A percentile compares a stretch with the other conserved stretches of the same genome.
These are phyloP conservation scores for Diatrype stigma DNA, from an alignment of 2,329 filamentous ascomycete species.

Conservation along the genomic window DNA sequence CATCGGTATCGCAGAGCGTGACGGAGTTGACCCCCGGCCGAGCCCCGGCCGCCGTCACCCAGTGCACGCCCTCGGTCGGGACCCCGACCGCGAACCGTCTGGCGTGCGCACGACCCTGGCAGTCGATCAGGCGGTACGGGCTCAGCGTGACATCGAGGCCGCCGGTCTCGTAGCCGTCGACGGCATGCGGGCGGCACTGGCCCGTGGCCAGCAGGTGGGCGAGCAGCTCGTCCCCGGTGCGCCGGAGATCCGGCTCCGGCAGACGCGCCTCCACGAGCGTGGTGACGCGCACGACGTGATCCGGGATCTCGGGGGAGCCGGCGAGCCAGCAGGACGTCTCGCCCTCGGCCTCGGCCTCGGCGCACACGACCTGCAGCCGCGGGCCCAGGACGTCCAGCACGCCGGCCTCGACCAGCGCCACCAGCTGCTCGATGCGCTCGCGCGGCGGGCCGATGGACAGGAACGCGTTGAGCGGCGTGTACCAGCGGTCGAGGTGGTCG, in stretches of 20 bases:
- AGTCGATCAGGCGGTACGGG: conserved; percentile 6
- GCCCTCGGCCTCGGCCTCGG: conserved; percentile 1
- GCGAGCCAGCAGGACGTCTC: too few species aligned
- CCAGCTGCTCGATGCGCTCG: conserved; percentile 13
- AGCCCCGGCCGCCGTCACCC: conserved; percentile 11
- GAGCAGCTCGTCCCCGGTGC: conserved; percentile 11
- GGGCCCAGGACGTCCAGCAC: conserved; percentile 9
- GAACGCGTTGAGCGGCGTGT: conserved; percentile 14
- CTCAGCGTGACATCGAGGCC: conserved; percentile 6
- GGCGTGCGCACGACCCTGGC: conserved; percentile 6
- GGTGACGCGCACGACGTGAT: conserved; percentile 7
- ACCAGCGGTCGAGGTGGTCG: conserved; percentile 13
- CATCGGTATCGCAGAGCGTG: conserved; percentile 10
- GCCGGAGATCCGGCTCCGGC: conserved; percentile 8
- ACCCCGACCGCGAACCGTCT: conserved; percentile 13
- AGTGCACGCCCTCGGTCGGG: conserved; percentile 15
- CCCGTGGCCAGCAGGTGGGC: conserved; percentile 6
- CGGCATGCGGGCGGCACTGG: conserved; percentile 9
- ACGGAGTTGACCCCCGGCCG: conserved; percentile 15
- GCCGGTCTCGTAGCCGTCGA: conserved; percentile 7
- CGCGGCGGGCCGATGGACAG: conserved; percentile 14
- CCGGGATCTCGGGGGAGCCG: conserved; percentile 5
- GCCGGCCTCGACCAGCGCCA: conserved; percentile 14
- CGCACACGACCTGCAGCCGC: conserved; percentile 1
- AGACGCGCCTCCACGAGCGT: conserved; percentile 14